Conservation (phyloP, 305 asterid species). For the Petunia hybrid region DNA sequence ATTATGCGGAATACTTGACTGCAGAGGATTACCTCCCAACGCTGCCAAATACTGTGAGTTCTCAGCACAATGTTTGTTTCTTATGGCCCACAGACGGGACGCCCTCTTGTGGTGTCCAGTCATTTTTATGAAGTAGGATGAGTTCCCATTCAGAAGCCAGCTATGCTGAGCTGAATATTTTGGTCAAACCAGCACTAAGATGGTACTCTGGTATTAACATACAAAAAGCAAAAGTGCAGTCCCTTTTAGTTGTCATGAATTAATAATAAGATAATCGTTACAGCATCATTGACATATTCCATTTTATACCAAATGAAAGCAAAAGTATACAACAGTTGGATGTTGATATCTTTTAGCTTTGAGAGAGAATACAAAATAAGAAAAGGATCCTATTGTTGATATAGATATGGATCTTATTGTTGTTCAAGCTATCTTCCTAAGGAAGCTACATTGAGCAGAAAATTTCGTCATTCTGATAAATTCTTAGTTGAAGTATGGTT, state of each 20-base stretch:
- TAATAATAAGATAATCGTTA: slow-evolving; percentile 14
- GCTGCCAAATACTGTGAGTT: slow-evolving; percentile 92
- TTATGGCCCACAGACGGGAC: slow-evolving; percentile 3
- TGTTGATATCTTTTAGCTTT: not conserved
- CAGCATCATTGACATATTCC: slow-evolving; percentile 20
- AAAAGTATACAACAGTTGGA: slow-evolving; percentile 8
- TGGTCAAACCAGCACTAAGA: slow-evolving; percentile 22
- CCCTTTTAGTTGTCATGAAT: not conserved
- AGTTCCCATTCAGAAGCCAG: slow-evolving; percentile 2
- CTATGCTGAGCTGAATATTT: not conserved
- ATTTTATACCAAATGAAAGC: slow-evolving; percentile 9
- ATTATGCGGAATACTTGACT: slow-evolving; percentile 66
- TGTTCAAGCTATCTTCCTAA: slow-evolving; percentile 25
- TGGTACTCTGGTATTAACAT: slow-evolving; percentile 1
- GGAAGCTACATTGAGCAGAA: not conserved
- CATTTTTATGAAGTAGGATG: not conserved
- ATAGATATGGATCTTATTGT: slow-evolving; percentile 3
- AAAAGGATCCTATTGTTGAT: not conserved
- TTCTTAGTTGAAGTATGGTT: slow-evolving; percentile 16
- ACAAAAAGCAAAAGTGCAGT: slow-evolving; percentile 9
- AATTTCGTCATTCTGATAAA: not conserved
- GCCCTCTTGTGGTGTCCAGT: slow-evolving; percentile 26
- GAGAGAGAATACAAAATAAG: not conserved
- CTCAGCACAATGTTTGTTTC: slow-evolving; percentile 22
- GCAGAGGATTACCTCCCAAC: slow-evolving; percentile 91